A percentile compares a stretch with the other conserved stretches of the same genome.
Conservation (phyloP, 225 moss, liverwort and hornwort genomes). For the Sphagnum contortum region DNA sequence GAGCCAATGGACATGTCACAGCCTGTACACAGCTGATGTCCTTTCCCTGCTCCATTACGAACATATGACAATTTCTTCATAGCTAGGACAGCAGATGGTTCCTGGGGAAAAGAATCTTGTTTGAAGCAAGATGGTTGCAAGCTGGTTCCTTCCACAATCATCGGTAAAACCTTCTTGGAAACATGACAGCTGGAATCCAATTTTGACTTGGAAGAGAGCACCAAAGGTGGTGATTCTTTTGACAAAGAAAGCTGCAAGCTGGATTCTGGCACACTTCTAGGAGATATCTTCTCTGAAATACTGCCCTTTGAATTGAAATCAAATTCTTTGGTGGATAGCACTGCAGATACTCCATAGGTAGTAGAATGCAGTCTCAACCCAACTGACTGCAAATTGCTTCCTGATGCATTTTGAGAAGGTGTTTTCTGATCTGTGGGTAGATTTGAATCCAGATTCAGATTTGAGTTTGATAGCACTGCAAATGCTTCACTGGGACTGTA, state of each 20-base stretch:
- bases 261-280: no score
- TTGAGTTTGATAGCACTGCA: neutral
- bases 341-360: no score
- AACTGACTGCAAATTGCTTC: no score
- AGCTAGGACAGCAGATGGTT: conserved; percentile 5
- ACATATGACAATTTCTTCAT: conserved; percentile 9
- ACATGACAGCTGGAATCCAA: neutral
- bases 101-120: conserved; percentile 9
- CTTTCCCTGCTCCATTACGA: conserved; percentile 26
- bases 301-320: no score
- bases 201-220: neutral
- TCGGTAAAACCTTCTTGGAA: conserved; percentile 12
- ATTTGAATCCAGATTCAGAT: neutral
- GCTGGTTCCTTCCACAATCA: conserved; percentile 2
- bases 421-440: neutral
- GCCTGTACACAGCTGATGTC: conserved; percentile 48
- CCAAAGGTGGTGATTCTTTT: neutral
- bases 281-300: no score
- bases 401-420: neutral
- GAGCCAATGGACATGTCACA: conserved; percentile 34
- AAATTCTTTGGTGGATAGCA: no score
- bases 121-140: no score
- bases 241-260: neutral
- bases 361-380: no score
- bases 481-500: neutral